Evolutionary conservation across 2,329 filamentous ascomycete genomes (phyloP), one percentile per base, ranked within the genome.

Genomic region (Alternaria consortialis): DNA sequence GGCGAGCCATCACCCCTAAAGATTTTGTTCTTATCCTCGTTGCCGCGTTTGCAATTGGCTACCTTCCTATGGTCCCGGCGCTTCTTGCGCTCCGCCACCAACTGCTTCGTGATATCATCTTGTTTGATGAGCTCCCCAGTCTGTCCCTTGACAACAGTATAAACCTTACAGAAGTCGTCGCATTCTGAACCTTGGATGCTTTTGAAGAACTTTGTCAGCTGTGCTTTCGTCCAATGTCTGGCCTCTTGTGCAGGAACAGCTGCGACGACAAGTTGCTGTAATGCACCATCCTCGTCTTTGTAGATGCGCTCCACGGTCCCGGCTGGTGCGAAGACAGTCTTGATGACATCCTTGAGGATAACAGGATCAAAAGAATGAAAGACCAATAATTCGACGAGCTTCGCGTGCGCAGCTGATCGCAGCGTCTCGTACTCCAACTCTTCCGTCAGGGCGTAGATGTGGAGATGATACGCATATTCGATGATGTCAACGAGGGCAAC

Each of bases 401-500:
- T 55, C 0, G 34, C 31, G 50, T 53, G 52, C 1, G 59, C 59
- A 11, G 23, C 53, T 11, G 57, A 42, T 13, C 44, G 53, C 7
- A 65, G 51, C 2, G 60, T 42, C 29, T 57, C 20, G 51, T 63
- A 68, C 1, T 62, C 20, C 9, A 66, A 53, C 3, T 50, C 27
- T 31, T 66, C 64, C 13, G 44, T 60, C 20, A 66, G 36, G 37
- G 58, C 56, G 40, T 60, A 65, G 55, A 68, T 66, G 46, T 47
- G 58, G 31, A 66, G 25, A 29, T 63, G 63, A 36, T 63, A 62
- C 12, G 37, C 37, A 31, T 50, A 53, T 32, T 56, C 32, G 6
- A 37, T 56, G 31, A 60, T 47, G 42, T 40, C 59, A 12, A 25
- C 42, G 11, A 58, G 50, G n/a, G 56, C 42, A 17, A 34, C n/a